These are phyloP conservation scores for Candida alai DNA, from an alignment of 805 yeast genomes.

Conservation along the genomic window DNA sequence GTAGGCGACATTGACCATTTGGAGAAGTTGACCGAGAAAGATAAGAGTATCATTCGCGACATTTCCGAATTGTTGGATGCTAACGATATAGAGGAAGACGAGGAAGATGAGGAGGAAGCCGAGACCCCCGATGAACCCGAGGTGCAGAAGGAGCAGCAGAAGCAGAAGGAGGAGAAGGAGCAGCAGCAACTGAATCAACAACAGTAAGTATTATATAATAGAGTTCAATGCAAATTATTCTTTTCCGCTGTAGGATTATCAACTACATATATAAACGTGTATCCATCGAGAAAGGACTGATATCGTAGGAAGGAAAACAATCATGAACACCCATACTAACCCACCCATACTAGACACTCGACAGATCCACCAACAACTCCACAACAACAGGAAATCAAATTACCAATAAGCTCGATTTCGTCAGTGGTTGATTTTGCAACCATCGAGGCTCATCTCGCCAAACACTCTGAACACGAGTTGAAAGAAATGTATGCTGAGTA, in stretches of 20 bases:
- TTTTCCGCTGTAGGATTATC: not conserved
- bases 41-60: slow-evolving; percentile 44
- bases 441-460: slow-evolving; percentile 29
- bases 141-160: slow-evolving; percentile 2
- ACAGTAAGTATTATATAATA: slow-evolving; percentile 2
- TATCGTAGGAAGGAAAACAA: too few relatives aligned
- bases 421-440: slow-evolving; percentile 31
- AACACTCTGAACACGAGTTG: slow-evolving; percentile 32
- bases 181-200: slow-evolving; percentile 7
- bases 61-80: slow-evolving; percentile 46
- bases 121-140: slow-evolving; percentile 13
- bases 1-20: slow-evolving; percentile 60
- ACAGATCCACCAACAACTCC: slow-evolving; percentile 1
- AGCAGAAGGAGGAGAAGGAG: slow-evolving; percentile 5
- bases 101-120: slow-evolving; percentile 16
- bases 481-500: slow-evolving; percentile 27
- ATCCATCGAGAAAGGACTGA: too few relatives aligned
- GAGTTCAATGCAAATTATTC: too few relatives aligned
- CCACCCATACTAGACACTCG: too few relatives aligned
- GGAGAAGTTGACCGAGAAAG: slow-evolving; percentile 55
- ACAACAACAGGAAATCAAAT: slow-evolving; percentile 7
- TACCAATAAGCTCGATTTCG: slow-evolving; percentile 28
- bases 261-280: slow-evolving; percentile 1
- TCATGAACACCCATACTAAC: too few relatives aligned
- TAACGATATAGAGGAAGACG: slow-evolving; percentile 26